Conservation (phyloP, 352 stramenopile genomes). For the Phytophthora hybrid region DNA sequence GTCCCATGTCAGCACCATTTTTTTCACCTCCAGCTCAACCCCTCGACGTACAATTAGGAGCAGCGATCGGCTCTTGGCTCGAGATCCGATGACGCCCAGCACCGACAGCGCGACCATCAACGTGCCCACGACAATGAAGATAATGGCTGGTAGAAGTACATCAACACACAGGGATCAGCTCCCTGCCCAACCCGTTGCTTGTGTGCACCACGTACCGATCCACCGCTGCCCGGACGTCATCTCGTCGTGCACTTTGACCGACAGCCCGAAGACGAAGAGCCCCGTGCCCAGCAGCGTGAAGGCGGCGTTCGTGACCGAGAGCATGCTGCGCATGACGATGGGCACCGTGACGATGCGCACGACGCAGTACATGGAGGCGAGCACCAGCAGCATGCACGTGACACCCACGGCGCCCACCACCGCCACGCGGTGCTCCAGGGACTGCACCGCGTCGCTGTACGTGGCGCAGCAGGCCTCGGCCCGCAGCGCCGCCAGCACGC, state of each 20-base stretch:
- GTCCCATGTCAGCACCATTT: neutral
- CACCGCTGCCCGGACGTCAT: slow-evolving; percentile 77
- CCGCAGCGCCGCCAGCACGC: slow-evolving; percentile 57
- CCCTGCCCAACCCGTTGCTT: neutral
- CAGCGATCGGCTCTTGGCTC: slow-evolving; percentile 77
- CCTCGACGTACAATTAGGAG: slow-evolving; percentile 73
- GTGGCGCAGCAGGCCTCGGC: slow-evolving; percentile 58
- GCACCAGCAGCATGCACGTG: slow-evolving; percentile 53
- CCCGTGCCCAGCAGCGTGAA: slow-evolving; percentile 71
- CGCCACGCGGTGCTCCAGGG: slow-evolving; percentile 59
- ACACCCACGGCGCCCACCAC: slow-evolving; percentile 59
- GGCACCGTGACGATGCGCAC: slow-evolving; percentile 87
- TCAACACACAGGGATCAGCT: neutral
- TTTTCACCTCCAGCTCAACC: neutral
- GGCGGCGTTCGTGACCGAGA: slow-evolving; percentile 77
- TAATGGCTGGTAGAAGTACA: slow-evolving; percentile 43
- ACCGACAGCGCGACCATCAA: slow-evolving; percentile 70
- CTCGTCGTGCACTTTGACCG: slow-evolving; percentile 67
- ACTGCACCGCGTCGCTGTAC: slow-evolving; percentile 59
- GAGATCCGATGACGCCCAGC: slow-evolving; percentile 72
- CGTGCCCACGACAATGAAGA: slow-evolving; percentile 80
- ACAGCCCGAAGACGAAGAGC: slow-evolving; percentile 65
- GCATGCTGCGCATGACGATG: slow-evolving; percentile 88
- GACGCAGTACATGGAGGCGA: slow-evolving; percentile 80
- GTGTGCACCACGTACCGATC: slow-evolving; percentile 55